Evolutionary conservation across 352 stramenopile genomes (phyloP).

Genomic region (Lagenidium giganteum): DNA sequence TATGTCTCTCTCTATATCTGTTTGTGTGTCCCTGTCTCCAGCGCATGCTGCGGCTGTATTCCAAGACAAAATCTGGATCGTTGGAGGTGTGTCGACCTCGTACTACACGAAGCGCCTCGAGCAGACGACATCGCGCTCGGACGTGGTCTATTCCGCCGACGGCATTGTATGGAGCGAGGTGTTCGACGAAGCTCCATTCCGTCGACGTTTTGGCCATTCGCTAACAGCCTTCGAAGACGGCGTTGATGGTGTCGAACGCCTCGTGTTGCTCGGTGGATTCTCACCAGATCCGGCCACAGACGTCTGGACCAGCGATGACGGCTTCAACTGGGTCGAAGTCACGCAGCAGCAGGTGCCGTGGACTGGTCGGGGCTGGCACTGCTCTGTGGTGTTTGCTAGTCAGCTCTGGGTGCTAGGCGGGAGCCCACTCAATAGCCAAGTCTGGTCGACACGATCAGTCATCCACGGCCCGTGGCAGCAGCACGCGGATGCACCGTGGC

Average conservation of each 20-base stretch:
- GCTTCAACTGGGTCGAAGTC: conserved; percentile 49
- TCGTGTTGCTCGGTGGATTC: conserved; percentile 67
- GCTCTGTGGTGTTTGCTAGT: conserved; percentile 50
- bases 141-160: conserved; percentile 57
- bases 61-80: conserved; percentile 56
- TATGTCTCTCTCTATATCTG: not conserved
- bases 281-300: conserved; percentile 69
- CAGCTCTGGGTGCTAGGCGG: conserved; percentile 68
- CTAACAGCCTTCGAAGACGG: conserved; percentile 55
- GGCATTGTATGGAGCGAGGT: conserved; percentile 50
- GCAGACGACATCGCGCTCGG: conserved; percentile 56
- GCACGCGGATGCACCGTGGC: conserved; percentile 42
- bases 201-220: conserved; percentile 63
- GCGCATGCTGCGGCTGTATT: conserved; percentile 63
- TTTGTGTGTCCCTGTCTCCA: conserved; percentile 12
- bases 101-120: conserved; percentile 79
- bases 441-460: conserved; percentile 69
- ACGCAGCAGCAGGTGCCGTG: conserved; percentile 36
- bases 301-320: conserved; percentile 61
- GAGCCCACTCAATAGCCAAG: conserved; percentile 74
- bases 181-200: conserved; percentile 74
- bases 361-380: conserved; percentile 68
- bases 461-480: conserved; percentile 44
- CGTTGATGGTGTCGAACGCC: conserved; percentile 38
- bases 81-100: conserved; percentile 61